A percentile compares a stretch with the other conserved stretches of the same genome.
Evolutionary conservation across 352 stramenopile species (phyloP).

Genomic region (Pythium vanterpoolii): DNA sequence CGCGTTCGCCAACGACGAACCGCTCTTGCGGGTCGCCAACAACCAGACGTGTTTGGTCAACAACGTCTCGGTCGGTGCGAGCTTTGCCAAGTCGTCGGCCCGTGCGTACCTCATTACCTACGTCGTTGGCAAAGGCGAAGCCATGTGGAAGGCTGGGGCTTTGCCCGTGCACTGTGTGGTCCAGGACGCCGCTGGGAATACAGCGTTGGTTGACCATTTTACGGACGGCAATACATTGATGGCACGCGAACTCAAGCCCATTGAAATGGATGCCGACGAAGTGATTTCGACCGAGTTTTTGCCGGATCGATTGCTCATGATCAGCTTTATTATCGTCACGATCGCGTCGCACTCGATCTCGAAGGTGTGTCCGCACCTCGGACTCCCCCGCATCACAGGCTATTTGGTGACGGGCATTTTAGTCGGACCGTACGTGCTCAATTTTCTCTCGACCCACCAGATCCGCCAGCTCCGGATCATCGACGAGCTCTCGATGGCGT

Average conservation of each 20-base stretch:
- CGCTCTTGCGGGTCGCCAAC: constrained; percentile 32
- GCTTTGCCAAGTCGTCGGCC: constrained; percentile 41
- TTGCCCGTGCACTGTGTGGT: constrained; percentile 49
- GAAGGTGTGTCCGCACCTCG: constrained; percentile 53
- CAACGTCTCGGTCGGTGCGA: constrained; percentile 53
- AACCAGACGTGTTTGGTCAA: constrained; percentile 53
- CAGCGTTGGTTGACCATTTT: constrained; percentile 47
- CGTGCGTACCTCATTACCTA: constrained; percentile 58
- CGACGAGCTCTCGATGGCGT: constrained; percentile 63
- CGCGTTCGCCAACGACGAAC: constrained; percentile 36
- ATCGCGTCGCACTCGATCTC: constrained; percentile 60
- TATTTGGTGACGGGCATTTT: constrained; percentile 67
- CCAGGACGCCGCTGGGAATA: constrained; percentile 48
- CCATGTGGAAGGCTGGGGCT: constrained; percentile 55
- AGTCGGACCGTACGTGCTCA: constrained; percentile 61
- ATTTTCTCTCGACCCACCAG: constrained; percentile 41
- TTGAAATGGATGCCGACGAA: constrained; percentile 45
- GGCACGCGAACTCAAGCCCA: constrained; percentile 56
- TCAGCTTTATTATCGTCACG: constrained; percentile 59
- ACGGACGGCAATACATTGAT: constrained; percentile 67
- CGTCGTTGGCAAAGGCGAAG: constrained; percentile 47
- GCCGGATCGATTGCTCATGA: constrained; percentile 42
- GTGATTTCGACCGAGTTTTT: constrained; percentile 54
- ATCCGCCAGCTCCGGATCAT: constrained; percentile 52
- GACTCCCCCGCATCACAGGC: constrained; percentile 58